Evolutionary conservation across 1,139 yeast genomes (phyloP).

Genomic region (Geotrichum carabidarum): DNA sequence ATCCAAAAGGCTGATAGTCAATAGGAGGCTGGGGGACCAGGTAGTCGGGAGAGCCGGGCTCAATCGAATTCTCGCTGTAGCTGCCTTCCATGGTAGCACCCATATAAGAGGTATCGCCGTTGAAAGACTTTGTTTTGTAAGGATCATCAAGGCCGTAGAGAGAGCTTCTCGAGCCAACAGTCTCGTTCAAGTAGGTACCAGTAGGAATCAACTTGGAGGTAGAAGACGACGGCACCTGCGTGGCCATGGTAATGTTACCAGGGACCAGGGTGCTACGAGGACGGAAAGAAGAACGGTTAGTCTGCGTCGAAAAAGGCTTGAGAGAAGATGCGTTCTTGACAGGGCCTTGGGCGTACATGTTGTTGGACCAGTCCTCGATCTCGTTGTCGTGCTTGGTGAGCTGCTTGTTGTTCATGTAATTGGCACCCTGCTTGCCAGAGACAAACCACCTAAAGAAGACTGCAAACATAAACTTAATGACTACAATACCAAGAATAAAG

Average conservation of each 20-base stretch:
- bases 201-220: conserved; percentile 37
- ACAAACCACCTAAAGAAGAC: conserved; percentile 84
- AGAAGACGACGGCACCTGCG: conserved; percentile 36
- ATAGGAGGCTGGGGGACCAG: conserved; percentile 88
- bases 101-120: conserved; percentile 30
- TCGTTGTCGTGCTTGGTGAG: conserved; percentile 52
- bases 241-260: conserved; percentile 36
- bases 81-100: conserved; percentile 25
- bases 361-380: conserved; percentile 75
- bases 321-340: conserved; percentile 33
- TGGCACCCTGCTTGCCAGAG: conserved; percentile 76
- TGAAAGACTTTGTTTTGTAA: conserved; percentile 22
- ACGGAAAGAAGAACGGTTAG: conserved; percentile 29
- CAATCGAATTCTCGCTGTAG: conserved; percentile 17
- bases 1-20: conserved; percentile 80
- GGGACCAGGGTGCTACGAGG: conserved; percentile 16
- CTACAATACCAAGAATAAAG: conserved; percentile 75
- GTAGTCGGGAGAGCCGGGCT: conserved; percentile 50
- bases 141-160: conserved; percentile 26
- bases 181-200: conserved; percentile 31
- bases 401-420: conserved; percentile 50
- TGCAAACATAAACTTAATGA: conserved; percentile 73
- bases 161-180: conserved; percentile 29
- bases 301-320: conserved; percentile 43
- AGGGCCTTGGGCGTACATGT: conserved; percentile 50